phyloP scores from a whole-genome alignment of 768 basidiomycete genomes.

The Leccinellum luteum region DNA sequence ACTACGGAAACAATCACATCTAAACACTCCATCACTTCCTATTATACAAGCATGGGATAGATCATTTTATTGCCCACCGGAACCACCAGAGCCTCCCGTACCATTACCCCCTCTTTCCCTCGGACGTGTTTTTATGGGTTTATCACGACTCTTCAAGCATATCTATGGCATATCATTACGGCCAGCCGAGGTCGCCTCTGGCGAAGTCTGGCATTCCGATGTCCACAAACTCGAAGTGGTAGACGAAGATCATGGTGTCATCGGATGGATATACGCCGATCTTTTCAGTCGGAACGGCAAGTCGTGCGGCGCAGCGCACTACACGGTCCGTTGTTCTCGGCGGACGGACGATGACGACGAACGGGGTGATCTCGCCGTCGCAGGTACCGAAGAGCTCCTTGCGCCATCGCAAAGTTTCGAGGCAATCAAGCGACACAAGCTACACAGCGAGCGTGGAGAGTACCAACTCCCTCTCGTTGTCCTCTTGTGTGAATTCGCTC shows the following conservation, averaged over 20 bases:
- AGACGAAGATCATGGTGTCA: conserved; percentile 80
- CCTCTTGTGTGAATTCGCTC: conserved; percentile 81
- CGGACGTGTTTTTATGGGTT: conserved; percentile 88
- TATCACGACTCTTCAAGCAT: conserved; percentile 84
- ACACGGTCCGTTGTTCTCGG: conserved; percentile 93
- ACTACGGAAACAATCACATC: conserved; percentile 72
- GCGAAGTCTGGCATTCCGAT: conserved; percentile 87
- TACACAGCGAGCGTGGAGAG: conserved; percentile 62
- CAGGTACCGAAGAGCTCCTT: conserved; percentile 41
- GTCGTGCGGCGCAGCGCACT: conserved; percentile 91
- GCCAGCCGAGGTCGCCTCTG: conserved; percentile 60
- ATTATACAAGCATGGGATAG: conserved; percentile 94
- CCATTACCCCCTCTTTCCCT: conserved; percentile 74
- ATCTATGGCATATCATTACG: conserved; percentile 86
- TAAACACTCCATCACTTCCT: conserved; percentile 55
- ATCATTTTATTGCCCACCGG: conserved; percentile 86
- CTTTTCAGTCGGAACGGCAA: conserved; percentile 84
- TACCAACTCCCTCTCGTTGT: conserved; percentile 93
- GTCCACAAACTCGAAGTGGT: conserved; percentile 93
- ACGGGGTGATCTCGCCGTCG: conserved; percentile 50
- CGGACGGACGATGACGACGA: conserved; percentile 90
- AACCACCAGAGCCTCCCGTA: conserved; percentile 72
- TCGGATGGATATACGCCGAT: conserved; percentile 96
- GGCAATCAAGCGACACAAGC: conserved; percentile 52
- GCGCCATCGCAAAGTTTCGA: conserved; percentile 62